A percentile compares a stretch with the other conserved stretches of the same genome.
These are phyloP conservation scores for Alternaria triticina DNA, from an alignment of 2,329 filamentous ascomycete species.

Conservation along the genomic window DNA sequence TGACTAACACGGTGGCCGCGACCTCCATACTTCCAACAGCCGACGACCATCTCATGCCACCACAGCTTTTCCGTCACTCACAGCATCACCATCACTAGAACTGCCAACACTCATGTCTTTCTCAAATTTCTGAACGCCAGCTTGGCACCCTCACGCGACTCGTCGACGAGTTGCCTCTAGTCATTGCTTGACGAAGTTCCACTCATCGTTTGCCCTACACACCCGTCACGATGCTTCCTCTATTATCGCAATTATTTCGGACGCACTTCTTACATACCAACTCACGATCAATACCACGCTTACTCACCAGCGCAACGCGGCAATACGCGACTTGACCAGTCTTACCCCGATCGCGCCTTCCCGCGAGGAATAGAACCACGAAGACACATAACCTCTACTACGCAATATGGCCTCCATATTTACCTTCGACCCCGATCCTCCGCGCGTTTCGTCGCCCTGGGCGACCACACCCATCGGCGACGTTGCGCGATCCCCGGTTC, in stretches of 20 bases:
- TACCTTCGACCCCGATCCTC: slow-evolving; percentile 88
- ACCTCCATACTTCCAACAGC: slow-evolving; percentile 7
- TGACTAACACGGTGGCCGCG: slow-evolving; percentile 11
- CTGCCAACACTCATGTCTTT: slow-evolving; percentile 17
- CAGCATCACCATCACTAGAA: background rate
- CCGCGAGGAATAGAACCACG: background rate
- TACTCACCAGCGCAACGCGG: slow-evolving; percentile 17
- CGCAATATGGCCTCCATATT: slow-evolving; percentile 87
- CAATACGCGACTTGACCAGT: slow-evolving; percentile 7
- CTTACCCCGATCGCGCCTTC: background rate
- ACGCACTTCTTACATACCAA: slow-evolving; percentile 60
- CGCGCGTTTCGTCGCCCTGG: slow-evolving; percentile 91
- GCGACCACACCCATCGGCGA: slow-evolving; percentile 59
- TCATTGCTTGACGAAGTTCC: slow-evolving; percentile 26
- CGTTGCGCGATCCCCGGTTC: slow-evolving; percentile 18
- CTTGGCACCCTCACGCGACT: slow-evolving; percentile 31
- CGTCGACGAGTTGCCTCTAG: slow-evolving; percentile 24
- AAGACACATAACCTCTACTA: background rate
- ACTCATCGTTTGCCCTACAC: slow-evolving; percentile 29
- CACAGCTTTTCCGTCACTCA: background rate
- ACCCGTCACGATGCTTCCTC: slow-evolving; percentile 58
- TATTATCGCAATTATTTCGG: slow-evolving; percentile 55
- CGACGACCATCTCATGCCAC: slow-evolving; percentile 3
- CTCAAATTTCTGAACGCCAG: slow-evolving; percentile 26
- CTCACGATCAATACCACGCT: slow-evolving; percentile 53